phyloP scores from a whole-genome alignment of 345 rosid species.

The Kandelia obovata region DNA sequence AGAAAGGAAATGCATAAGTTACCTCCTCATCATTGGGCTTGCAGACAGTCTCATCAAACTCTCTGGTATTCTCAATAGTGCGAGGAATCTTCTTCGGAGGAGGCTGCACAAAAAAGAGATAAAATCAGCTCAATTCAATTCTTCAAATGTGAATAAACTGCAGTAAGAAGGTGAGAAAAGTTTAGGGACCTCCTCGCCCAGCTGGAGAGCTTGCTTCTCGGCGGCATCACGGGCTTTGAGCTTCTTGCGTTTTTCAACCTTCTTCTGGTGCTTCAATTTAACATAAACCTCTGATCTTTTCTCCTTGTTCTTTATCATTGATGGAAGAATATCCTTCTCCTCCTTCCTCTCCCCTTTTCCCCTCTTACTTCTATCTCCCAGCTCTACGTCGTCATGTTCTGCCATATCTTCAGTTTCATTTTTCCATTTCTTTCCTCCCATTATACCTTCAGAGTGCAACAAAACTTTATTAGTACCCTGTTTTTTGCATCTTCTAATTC shows the following conservation, averaged over 20 bases:
- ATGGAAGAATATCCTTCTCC: constrained; percentile 59
- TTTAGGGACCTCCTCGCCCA: constrained; percentile 76
- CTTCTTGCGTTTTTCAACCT: constrained; percentile 85
- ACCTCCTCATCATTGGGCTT: constrained; percentile 95
- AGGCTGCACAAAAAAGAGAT: constrained; percentile 41
- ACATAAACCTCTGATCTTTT: constrained; percentile 79
- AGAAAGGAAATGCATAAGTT: neutral
- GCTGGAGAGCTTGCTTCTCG: constrained; percentile 75
- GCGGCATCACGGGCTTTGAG: constrained; percentile 71
- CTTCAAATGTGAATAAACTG: too few relatives aligned
- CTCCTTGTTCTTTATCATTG: constrained; percentile 89
- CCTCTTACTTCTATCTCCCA: neutral
- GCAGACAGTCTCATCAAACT: constrained; percentile 83
- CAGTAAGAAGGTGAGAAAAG: neutral
- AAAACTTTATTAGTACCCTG: too few relatives aligned
- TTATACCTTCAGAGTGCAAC: neutral
- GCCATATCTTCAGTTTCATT: neutral
- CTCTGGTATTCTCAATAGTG: constrained; percentile 92
- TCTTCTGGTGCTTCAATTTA: constrained; percentile 76
- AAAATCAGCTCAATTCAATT: too few relatives aligned
- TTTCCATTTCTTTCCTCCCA: constrained; percentile 11
- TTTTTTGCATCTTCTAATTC: too few relatives aligned
- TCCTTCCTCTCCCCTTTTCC: constrained; percentile 31
- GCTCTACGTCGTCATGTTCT: neutral
- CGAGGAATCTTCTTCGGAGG: constrained; percentile 62